phyloP scores from a whole-genome alignment of 1,139 yeast species.

The Lodderomyces orthopsilosis region DNA sequence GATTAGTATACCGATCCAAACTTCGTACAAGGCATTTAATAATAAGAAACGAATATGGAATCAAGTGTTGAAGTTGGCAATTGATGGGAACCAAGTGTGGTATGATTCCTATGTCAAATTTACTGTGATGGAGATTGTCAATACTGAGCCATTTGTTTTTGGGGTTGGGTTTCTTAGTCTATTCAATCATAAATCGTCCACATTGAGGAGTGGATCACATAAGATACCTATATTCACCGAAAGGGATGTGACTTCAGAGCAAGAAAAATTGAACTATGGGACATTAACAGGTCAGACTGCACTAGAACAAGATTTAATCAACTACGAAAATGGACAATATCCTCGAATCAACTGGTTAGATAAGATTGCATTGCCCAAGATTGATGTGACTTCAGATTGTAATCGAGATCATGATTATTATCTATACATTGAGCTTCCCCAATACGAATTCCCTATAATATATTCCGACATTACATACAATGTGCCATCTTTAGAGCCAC shows the following conservation, averaged over 20 bases:
- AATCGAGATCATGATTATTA: constrained; percentile 34
- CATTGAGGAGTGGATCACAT: constrained; percentile 38
- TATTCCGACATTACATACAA: constrained; percentile 55
- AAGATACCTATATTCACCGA: constrained; percentile 27
- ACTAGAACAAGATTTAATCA: constrained; percentile 56
- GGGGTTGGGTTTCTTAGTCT: constrained; percentile 61
- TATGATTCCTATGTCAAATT: constrained; percentile 58
- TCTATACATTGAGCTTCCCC: constrained; percentile 67
- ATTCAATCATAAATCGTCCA: constrained; percentile 44
- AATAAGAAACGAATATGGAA: constrained; percentile 42
- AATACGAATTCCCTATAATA: constrained; percentile 78
- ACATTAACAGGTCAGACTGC: constrained; percentile 24
- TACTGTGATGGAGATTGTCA: constrained; percentile 63
- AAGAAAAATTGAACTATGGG: constrained; percentile 20
- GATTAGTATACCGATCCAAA: constrained; percentile 63
- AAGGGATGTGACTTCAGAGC: not conserved
- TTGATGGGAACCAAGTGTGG: constrained; percentile 67
- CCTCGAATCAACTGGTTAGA: constrained; percentile 74
- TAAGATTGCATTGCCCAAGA: constrained; percentile 54
- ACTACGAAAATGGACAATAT: constrained; percentile 68
- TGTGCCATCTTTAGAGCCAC: constrained; percentile 15
- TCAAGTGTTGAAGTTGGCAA: constrained; percentile 68
- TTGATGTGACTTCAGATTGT: constrained; percentile 29
- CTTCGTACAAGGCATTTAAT: constrained; percentile 62
- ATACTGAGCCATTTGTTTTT: constrained; percentile 46